These are phyloP conservation scores for Cordyceps javanica DNA, from an alignment of 2,329 filamentous ascomycete genomes.

Conservation along the genomic window DNA sequence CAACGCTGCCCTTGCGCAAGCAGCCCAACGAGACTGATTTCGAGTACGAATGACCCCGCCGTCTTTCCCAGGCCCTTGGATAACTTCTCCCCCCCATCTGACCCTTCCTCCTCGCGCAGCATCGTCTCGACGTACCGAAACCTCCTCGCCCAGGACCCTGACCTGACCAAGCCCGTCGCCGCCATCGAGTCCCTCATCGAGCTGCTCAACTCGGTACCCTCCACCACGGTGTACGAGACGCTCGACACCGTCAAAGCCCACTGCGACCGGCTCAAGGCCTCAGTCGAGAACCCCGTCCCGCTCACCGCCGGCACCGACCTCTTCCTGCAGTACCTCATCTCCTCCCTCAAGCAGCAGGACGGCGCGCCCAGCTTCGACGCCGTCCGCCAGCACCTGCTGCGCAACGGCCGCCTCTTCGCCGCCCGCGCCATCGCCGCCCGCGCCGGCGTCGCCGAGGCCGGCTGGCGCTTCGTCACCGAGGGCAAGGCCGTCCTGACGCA, in stretches of 20 bases:
- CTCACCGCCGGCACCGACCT: constrained; percentile 91
- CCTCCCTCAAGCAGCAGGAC: constrained; percentile 56
- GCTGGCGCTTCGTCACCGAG: constrained; percentile 71
- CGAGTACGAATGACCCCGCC: constrained; percentile 25
- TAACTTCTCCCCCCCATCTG: background rate
- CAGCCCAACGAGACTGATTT: constrained; percentile 24
- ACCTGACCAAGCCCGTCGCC: constrained; percentile 92
- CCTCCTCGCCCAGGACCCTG: constrained; percentile 60
- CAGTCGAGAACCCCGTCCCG: constrained; percentile 82
- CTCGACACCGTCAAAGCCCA: constrained; percentile 76
- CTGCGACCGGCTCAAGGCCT: constrained; percentile 68
- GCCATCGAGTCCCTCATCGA: constrained; percentile 88
- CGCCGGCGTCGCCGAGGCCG: constrained; percentile 74
- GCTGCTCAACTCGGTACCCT: constrained; percentile 71
- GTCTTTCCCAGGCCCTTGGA: background rate
- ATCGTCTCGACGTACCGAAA: constrained; percentile 51
- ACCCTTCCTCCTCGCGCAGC: constrained; percentile 24
- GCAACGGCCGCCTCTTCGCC: constrained; percentile 82
- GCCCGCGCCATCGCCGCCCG: constrained; percentile 78
- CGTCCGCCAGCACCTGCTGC: constrained; percentile 74
- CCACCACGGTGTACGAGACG: constrained; percentile 88
- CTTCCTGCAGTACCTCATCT: constrained; percentile 89
- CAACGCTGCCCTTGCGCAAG: constrained; percentile 21
- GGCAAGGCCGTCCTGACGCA: constrained; percentile 82
- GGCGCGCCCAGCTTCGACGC: constrained; percentile 57